A percentile compares a stretch with the other conserved stretches of the same genome.
Conservation (phyloP, 2,329 filamentous ascomycete species). For the Hortaea werneckii region DNA sequence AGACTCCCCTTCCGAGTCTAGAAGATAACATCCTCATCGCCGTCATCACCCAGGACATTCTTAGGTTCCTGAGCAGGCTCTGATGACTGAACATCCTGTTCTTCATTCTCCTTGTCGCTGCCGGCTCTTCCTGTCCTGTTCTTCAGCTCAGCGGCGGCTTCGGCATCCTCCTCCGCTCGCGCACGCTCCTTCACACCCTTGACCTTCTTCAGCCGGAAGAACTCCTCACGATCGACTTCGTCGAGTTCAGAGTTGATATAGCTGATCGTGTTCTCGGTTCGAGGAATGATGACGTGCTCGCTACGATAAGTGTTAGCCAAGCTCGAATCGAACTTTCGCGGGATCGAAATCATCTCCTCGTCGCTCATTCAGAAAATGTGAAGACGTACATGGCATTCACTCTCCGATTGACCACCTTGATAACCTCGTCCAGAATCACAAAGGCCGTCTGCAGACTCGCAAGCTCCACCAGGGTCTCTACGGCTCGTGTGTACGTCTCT, state of each 20-base stretch:
- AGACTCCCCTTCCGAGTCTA: conserved; percentile 2
- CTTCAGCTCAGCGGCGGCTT: conserved; percentile 17
- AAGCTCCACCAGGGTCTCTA: conserved; percentile 90
- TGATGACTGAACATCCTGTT: conserved; percentile 5
- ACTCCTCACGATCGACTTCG: conserved; percentile 94
- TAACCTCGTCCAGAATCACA: conserved; percentile 95
- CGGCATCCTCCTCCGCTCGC: conserved; percentile 29
- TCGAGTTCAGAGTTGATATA: conserved; percentile 99
- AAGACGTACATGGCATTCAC: conserved; percentile 86
- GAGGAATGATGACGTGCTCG: conserved; percentile 91
- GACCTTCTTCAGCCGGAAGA: conserved; percentile 93
- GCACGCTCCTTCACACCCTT: conserved; percentile 57
- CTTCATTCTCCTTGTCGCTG: conserved; percentile 22
- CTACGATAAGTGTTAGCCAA: conserved; percentile 27
- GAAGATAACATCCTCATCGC: conserved; percentile 25
- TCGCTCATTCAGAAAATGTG: conserved; percentile 4
- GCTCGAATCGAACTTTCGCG: not conserved
- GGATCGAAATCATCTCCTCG: conserved; percentile 1
- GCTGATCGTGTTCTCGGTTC: conserved; percentile 99
- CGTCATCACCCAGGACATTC: conserved; percentile 27
- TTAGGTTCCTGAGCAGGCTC: conserved; percentile 10
- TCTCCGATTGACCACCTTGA: conserved; percentile 97
- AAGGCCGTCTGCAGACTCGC: conserved; percentile 96
- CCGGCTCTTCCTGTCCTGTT: conserved; percentile 7
- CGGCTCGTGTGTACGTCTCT: conserved; percentile 90